Evolutionary conservation across 2,329 filamentous ascomycete species (phyloP).

Genomic region (Pleurostoma richardsiae): DNA sequence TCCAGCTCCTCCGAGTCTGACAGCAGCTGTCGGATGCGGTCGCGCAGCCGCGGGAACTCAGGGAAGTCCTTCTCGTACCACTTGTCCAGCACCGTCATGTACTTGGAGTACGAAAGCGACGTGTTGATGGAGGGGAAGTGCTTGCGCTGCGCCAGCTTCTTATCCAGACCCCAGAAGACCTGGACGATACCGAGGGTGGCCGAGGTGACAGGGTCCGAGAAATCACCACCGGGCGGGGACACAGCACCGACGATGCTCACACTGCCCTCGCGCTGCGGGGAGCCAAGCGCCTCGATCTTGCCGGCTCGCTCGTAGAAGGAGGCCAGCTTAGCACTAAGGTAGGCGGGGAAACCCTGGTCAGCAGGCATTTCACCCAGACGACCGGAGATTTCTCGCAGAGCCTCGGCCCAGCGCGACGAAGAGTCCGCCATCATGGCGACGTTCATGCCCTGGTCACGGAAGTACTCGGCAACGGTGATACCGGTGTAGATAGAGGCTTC

Average conservation of each 20-base stretch:
- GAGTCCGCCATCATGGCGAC: slow-evolving; percentile 99
- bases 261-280: slow-evolving; percentile 82
- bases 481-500: slow-evolving; percentile 98
- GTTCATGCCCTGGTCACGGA: slow-evolving; percentile 92
- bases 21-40: slow-evolving; percentile 89
- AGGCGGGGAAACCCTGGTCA: slow-evolving; percentile 98
- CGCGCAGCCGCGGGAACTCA: slow-evolving; percentile 87
- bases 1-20: slow-evolving; percentile 96
- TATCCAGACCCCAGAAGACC: slow-evolving; percentile 99
- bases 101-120: slow-evolving; percentile 91
- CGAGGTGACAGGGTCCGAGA: slow-evolving; percentile 94
- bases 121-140: slow-evolving; percentile 99
- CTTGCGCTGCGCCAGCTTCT: slow-evolving; percentile 98
- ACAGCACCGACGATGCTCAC: slow-evolving; percentile 98
- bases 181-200: slow-evolving; percentile 95
- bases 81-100: slow-evolving; percentile 80
- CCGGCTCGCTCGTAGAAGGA: slow-evolving; percentile 99
- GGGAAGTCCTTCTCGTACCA: slow-evolving; percentile 92
- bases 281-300: slow-evolving; percentile 78
- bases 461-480: slow-evolving; percentile 93
- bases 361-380: slow-evolving; percentile 99
- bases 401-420: slow-evolving; percentile 96
- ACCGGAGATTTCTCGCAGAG: slow-evolving; percentile 96
- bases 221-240: slow-evolving; percentile 96
- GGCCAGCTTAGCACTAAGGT: slow-evolving; percentile 91